Evolutionary conservation across 441 rosid species (phyloP), one percentile per base, ranked within the genome.

Genomic region (Corymbia citriodora): DNA sequence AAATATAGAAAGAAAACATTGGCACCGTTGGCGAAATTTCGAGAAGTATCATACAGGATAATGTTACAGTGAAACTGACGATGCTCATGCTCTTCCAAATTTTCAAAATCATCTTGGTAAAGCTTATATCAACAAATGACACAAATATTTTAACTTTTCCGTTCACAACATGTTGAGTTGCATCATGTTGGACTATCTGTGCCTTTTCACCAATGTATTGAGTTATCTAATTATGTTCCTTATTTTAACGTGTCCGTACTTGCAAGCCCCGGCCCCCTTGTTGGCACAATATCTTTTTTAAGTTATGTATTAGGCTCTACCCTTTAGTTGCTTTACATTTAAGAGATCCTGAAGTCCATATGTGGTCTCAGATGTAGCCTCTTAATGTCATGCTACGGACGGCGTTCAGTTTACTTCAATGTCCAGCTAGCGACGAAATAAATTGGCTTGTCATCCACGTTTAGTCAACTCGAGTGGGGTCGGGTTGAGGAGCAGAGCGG

Each of bases 151-250:
- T n/a, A 59, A 25, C n/a, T 10, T 59, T 5, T 11, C 2, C 0
- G 7, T 59, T 59, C 65, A 59, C 15, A 1, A 25, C 7, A 59
- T 4, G 65, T 59, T 10, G 65, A 59, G 65, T 59, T 59, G 65
- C 65, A 59, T 59, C 12, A 2, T 0, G 4, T 19, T 55, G 59
- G 25, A 1, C 59, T 55, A 23, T 55, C 19, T 19, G 59, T 3
- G 10, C 25, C 59, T 55, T 19, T 55, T 0, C 10, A 10, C 59
- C 2, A 55, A 55, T 19, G 10, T 1, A 2, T 4, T 55, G 0
- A 23, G 25, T 2, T 55, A 1, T 10, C 10, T 55, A 55, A 55
- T 19, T 19, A 1, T 25, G 1, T 55, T 55, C 52, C 52, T 8
- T 49, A 10, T 49, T 49, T 9, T 49, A 49, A 49, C 11, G 3